Base-by-base conservation (phyloP, 148 eudicot genomes). In the Amaranthus cruentus region DNA sequence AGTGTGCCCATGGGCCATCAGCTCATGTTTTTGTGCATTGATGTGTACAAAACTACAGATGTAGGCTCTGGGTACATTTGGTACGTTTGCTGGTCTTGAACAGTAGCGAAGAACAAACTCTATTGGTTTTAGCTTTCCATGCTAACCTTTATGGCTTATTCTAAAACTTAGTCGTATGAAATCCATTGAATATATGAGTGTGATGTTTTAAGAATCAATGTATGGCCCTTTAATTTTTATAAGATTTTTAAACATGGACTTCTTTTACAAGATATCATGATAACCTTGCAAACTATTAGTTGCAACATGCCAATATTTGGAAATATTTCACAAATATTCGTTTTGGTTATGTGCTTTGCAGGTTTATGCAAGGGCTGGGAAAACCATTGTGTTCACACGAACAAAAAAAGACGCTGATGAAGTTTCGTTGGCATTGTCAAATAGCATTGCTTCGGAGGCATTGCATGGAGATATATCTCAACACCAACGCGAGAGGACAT, bases 381-480 rank as follows among this genome's bases (percentile, higher is more conserved):
- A 91, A 85, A 84, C 98, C 56, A 95, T 95, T 73, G 86, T 95
- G 63, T 95, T 95, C 73, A 95, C 98, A 55, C 97, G 86, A 76
- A 95, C 98, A 8, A 95, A 95, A 79, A 82, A 93, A 68, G 98
- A 95, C 74, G 98, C 98, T 47, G 98, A 95, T 81, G 98, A 95
- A 76, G 98, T 95, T 70, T 95, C 98, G 53, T 18, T 95, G 80
- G 86, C 83, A 58, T 85, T 95, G 74, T 82, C 98, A 76, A 91
- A 68, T 77, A 91, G 88, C 81, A 91, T 95, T 80, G 79, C 98
- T 73, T 95, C 98, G 56, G 98, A 91, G 83, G 98, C 98, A 73
- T 78, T 95, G 70, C 98, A 95, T 70, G 98, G 98, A 57, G 98
- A 95, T 80, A 95, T 95, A 79, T 95, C 98, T 75, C 98, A 95